phyloP scores from a whole-genome alignment of 2,329 filamentous ascomycete genomes.

The Tolypocladium ovalisporum region DNA sequence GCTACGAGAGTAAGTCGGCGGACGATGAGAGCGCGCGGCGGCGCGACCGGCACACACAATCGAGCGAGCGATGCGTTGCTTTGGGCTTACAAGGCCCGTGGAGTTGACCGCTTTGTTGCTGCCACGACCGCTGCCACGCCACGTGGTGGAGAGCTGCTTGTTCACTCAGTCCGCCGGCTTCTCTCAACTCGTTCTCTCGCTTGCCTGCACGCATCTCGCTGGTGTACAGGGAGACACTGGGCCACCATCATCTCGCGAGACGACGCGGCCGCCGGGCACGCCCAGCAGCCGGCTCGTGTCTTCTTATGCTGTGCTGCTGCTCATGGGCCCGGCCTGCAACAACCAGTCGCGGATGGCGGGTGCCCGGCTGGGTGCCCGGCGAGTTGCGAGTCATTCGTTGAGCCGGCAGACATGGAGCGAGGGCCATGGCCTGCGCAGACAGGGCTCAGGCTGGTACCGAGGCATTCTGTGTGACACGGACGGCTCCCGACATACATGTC shows the following conservation, averaged over 20 bases:
- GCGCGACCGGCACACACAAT: neutral
- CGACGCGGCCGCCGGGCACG: neutral
- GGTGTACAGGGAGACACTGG: neutral
- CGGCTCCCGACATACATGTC: neutral
- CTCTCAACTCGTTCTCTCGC: neutral
- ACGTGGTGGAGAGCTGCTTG: neutral
- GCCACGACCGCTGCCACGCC: neutral
- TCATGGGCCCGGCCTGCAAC: neutral
- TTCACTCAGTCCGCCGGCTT: neutral
- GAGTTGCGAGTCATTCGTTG: constrained; percentile 1
- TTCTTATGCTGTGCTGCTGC: neutral
- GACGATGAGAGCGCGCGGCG: neutral
- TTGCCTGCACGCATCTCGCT: neutral
- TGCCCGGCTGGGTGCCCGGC: neutral
- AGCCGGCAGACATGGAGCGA: neutral
- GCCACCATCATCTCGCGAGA: neutral
- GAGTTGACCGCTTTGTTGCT: neutral
- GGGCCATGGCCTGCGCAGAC: neutral
- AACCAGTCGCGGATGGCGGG: neutral
- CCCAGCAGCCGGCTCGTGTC: neutral
- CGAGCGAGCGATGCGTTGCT: neutral
- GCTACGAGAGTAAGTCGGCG: neutral
- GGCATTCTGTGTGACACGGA: neutral
- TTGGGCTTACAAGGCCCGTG: neutral
- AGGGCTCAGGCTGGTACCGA: neutral